A percentile compares a stretch with the other conserved stretches of the same genome.
Conservation (phyloP, 805 yeast species). For the Saturnispora bothae region DNA sequence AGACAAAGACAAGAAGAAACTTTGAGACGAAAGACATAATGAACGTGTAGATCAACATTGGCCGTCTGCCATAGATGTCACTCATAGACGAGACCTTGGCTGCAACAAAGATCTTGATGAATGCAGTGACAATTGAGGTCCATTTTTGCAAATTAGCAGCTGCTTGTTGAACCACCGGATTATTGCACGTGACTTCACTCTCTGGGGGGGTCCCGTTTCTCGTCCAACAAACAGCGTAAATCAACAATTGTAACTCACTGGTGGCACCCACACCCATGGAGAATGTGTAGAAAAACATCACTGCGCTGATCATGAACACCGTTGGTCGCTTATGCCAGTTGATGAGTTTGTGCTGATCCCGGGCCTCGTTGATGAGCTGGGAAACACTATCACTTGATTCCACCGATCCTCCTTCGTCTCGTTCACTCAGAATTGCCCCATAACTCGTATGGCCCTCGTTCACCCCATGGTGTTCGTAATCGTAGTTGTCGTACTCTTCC, state of each 20-base stretch:
- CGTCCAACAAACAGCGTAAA: slow-evolving; percentile 31
- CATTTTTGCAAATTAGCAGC: slow-evolving; percentile 42
- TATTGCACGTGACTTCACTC: slow-evolving; percentile 27
- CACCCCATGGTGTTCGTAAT: slow-evolving; percentile 5
- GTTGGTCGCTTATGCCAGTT: slow-evolving; percentile 53
- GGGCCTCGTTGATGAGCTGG: slow-evolving; percentile 10
- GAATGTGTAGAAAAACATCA: slow-evolving; percentile 31
- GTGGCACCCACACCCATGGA: slow-evolving; percentile 31
- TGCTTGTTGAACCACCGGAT: slow-evolving; percentile 31
- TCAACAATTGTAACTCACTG: slow-evolving; percentile 28
- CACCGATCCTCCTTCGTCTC: neutral
- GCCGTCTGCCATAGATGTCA: slow-evolving; percentile 54
- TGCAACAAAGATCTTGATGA: slow-evolving; percentile 40
- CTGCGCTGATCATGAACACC: slow-evolving; percentile 33
- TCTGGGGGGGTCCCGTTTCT: slow-evolving; percentile 15
- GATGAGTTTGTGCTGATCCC: slow-evolving; percentile 14
- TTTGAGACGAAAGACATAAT: slow-evolving; percentile 15
- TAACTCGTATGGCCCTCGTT: slow-evolving; percentile 15
- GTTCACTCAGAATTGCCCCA: neutral
- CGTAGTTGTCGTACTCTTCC: neutral
- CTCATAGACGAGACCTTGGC: slow-evolving; percentile 56
- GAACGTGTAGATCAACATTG: slow-evolving; percentile 29
- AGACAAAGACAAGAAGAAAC: slow-evolving; percentile 10
- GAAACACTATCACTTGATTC: slow-evolving; percentile 9
- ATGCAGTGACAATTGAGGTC: slow-evolving; percentile 31